Conservation (phyloP, 768 basidiomycete species). For the Leucocoprinus birnbaumii region DNA sequence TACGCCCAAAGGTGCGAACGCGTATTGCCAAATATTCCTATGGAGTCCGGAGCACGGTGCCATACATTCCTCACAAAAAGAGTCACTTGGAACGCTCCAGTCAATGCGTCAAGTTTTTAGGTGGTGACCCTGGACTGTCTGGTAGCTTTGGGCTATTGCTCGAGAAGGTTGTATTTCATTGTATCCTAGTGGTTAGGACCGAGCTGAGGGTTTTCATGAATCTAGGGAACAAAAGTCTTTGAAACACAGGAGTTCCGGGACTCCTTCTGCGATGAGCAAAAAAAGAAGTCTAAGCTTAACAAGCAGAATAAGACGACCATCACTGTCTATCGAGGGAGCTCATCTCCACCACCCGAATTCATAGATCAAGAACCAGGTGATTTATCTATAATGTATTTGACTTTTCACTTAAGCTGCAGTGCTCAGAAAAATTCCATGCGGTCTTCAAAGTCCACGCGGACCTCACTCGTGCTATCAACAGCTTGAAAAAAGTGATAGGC, state of each 20-base stretch:
- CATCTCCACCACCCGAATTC: conserved; percentile 10
- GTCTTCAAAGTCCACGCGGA: conserved; percentile 3
- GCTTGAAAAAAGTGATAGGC: neutral
- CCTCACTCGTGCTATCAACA: conserved; percentile 12
- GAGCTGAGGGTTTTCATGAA: no score
- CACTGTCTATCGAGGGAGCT: conserved; percentile 16
- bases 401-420: no score
- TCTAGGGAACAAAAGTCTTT: conserved; percentile 17
- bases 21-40: conserved; percentile 25
- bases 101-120: neutral
- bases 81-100: conserved; percentile 14
- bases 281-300: conserved; percentile 9
- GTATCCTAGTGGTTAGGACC: no score
- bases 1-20: conserved; percentile 22
- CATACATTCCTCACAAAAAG: conserved; percentile 17
- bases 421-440: conserved; percentile 15
- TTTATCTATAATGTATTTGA: no score
- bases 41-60: conserved; percentile 18
- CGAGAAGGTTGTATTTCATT: conserved; percentile 1
- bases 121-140: conserved; percentile 7
- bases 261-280: conserved; percentile 14
- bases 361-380: conserved; percentile 14
- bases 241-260: conserved; percentile 19
- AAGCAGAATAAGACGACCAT: neutral
- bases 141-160: conserved; percentile 14